Percentiles rank a stretch among this genome's conserved stretches.
Evolutionary conservation across 768 basidiomycete species (phyloP).

Genomic region (Naganishia vaughanmartiniae): DNA sequence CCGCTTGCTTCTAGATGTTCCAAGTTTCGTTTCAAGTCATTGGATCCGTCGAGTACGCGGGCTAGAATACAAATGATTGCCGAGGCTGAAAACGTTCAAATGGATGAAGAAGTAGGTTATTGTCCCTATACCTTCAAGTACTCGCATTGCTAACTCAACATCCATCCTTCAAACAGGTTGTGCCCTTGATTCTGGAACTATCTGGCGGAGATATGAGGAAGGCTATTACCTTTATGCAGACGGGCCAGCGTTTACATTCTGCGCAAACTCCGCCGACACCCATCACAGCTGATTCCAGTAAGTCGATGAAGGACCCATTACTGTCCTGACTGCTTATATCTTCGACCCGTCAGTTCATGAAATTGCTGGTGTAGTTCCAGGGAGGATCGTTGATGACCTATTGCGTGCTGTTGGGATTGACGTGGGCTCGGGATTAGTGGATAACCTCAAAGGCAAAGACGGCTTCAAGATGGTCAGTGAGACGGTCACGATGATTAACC

Average conservation of each 20-base stretch:
- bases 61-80: constrained; percentile 78
- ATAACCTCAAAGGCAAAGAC: constrained; percentile 32
- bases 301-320: constrained; percentile 25
- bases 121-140: neutral
- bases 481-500: constrained; percentile 71
- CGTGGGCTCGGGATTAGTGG: constrained; percentile 48
- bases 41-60: constrained; percentile 74
- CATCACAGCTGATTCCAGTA: constrained; percentile 68
- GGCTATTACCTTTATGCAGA: constrained; percentile 95
- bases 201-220: constrained; percentile 92
- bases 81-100: constrained; percentile 64
- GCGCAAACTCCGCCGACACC: constrained; percentile 69
- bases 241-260: constrained; percentile 80
- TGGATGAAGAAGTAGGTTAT: constrained; percentile 52
- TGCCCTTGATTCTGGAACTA: constrained; percentile 46
- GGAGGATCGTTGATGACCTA: constrained; percentile 66
- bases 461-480: constrained; percentile 58
- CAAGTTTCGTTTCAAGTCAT: constrained; percentile 94
- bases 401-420: constrained; percentile 73
- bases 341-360: constrained; percentile 65
- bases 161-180: constrained; percentile 36
- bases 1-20: constrained; percentile 97
- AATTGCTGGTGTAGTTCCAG: constrained; percentile 92
- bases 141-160: neutral
- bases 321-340: neutral